These are phyloP conservation scores for Talaromyces sp. DNA, from an alignment of 2,329 filamentous ascomycete species.

Conservation along the genomic window DNA sequence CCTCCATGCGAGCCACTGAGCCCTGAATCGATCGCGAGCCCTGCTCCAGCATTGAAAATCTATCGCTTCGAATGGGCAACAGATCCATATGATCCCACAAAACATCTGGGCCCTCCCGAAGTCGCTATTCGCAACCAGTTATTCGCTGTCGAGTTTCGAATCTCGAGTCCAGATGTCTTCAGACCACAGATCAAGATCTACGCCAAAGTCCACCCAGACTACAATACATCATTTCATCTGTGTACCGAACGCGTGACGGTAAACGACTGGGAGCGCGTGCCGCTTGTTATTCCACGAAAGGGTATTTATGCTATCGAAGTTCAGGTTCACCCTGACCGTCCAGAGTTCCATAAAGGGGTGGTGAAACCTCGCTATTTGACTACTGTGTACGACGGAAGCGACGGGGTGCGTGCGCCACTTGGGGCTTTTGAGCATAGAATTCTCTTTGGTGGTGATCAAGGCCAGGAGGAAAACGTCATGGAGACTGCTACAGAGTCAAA, in stretches of 20 bases:
- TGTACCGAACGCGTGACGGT: not conserved
- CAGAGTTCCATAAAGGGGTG: not conserved
- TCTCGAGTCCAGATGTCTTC: not conserved
- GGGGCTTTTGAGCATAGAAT: not conserved
- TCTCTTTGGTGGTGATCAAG: not conserved
- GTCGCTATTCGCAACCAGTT: not conserved
- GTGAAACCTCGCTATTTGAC: not conserved
- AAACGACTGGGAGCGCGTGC: not conserved
- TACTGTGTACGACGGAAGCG: not conserved
- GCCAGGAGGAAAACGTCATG: not conserved
- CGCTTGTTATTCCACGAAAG: not conserved
- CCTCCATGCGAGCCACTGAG: not conserved
- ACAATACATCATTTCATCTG: not conserved
- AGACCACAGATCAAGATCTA: not conserved
- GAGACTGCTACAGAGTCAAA: not conserved
- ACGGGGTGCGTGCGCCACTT: not conserved
- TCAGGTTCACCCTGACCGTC: not conserved
- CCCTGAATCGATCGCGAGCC: not conserved
- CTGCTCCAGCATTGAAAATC: not conserved
- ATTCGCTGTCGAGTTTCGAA: slow-evolving; percentile 10
- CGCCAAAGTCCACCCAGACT: not conserved
- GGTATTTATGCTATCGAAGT: slow-evolving; percentile 7
- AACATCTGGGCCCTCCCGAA: not conserved
- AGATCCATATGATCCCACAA: not conserved
- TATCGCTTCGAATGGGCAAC: slow-evolving; percentile 4